phyloP scores from a whole-genome alignment of 768 basidiomycete species.

The Kwoniella newhampshirensis region DNA sequence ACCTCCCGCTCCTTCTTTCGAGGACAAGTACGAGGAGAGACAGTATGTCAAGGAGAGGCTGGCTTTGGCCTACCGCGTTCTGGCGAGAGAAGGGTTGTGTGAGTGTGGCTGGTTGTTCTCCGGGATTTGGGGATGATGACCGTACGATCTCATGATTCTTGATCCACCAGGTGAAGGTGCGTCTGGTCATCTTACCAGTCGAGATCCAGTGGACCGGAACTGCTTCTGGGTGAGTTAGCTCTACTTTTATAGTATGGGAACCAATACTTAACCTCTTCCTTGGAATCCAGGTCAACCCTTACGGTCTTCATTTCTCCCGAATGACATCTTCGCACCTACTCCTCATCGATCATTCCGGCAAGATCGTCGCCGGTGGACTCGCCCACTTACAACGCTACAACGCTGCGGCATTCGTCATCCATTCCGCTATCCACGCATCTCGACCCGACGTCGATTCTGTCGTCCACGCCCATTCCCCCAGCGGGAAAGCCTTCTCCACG shows the following conservation, averaged over 20 bases:
- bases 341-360: constrained; percentile 57
- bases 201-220: constrained; percentile 30
- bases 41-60: constrained; percentile 25
- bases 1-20: constrained; percentile 14
- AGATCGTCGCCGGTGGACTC: constrained; percentile 52
- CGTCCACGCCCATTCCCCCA: constrained; percentile 59
- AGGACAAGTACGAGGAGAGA: constrained; percentile 20
- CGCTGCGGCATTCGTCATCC: constrained; percentile 56
- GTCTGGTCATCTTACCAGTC: constrained; percentile 31
- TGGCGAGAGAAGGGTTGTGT: constrained; percentile 25
- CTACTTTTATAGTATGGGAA: not conserved
- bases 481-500: constrained; percentile 60
- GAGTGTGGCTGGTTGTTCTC: constrained; percentile 13
- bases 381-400: constrained; percentile 52
- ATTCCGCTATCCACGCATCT: constrained; percentile 58
- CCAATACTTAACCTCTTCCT: not conserved
- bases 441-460: constrained; percentile 59
- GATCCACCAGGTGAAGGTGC: constrained; percentile 25
- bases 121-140: not conserved
- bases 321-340: constrained; percentile 58
- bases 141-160: not conserved
- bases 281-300: constrained; percentile 34
- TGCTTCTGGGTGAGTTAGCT: constrained; percentile 37
- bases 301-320: constrained; percentile 57
- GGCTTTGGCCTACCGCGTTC: constrained; percentile 20